Base-by-base conservation (phyloP, 192 early-diverging fungal genomes). In the Podila clonocystis region DNA sequence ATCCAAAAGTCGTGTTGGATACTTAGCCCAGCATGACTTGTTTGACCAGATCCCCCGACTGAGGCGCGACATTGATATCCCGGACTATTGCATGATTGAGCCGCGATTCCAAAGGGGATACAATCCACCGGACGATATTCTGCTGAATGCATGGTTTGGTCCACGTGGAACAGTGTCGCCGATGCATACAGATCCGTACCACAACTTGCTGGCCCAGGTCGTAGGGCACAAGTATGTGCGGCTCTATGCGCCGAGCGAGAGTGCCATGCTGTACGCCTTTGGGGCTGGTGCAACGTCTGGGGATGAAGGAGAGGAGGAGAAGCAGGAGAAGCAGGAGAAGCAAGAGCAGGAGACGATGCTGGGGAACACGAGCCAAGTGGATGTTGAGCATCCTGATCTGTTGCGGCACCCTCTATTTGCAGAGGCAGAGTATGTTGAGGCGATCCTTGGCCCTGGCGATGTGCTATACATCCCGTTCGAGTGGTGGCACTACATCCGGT, bases 401-500 rank as follows among this genome's bases (percentile, higher is more conserved):
- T 45, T 61, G 4, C 50, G 34, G 28, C 93, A 87, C 74, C 91
- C 94, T 4, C 26, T 49, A 5, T 93, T 94, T 82, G 63, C 74
- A 9, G 26, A 87, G 17, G 91, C 92, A 2, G 28, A 58, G 13
- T 94, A 89, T 83, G 30, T 89, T 1, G 95, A 97, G 68, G 90
- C 91, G 30, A 62, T 94, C 8, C 82, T 96, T 22, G 67, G 69
- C 26, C 91, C 94, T 13, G 94, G 96, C 1, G 94, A 97, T 62
- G 29, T 96, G 73, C 83, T 97, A 1, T 96, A 94, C 68, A 95
- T 97, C 60, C 96, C 96, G 30, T 91, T 94, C 83, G 87, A 91
- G 7, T 97, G 94, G 93, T 97, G 96, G 96, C 96, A 97, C 73
- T 95, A 92, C 74, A 93, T 97, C 33, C 85, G 88, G 62, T 92